Base-by-base conservation (phyloP, 495 filamentous ascomycete species). In the Thermothielavioides terrestris region DNA sequence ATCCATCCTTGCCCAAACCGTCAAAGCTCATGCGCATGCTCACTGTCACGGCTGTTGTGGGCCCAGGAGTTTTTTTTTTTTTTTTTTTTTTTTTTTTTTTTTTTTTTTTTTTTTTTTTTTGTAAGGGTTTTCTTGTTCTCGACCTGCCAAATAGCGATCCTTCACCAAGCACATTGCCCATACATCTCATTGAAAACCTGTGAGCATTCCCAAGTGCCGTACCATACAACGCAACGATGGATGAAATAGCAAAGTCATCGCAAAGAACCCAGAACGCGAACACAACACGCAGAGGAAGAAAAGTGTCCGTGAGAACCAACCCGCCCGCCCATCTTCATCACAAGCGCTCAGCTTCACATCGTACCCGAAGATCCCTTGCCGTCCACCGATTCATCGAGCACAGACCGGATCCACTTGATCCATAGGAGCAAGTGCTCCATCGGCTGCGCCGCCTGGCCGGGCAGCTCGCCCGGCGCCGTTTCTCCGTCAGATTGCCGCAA, bases 391-490 rank as follows among this genome's bases (percentile, higher is more conserved):
- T n/a, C n/a, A n/a, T 58, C 56, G 17, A 58, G 43, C 36, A 28
- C 36, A 17, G 47, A 18, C 34, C 49, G 56, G n/a, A 58, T 42
- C 56, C 53, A 55, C 1, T 35, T 26, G n/a, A 58, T 18, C 56
- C 55, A 58, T 15, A 37, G 15, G 12, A 60, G 20, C 4, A 63
- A 46, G 31, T 54, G 41, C 10, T 48, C 50, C 15, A 59, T 17
- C 0, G 34, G 38, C 18, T 54, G 55, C 6, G 20, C 22, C 15
- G 15, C 9, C 17, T 17, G 37, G 25, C 23, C 17, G 41, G 36
- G 17, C 17, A 3, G 27, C 11, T 12, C 22, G 17, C 14, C 17
- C 6, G 37, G 47, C 0, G n/a, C 23, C n/a, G n/a, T n/a, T 8
- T 34, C 14, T 10, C 46, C 46, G 2, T n/a, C 9, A 3, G 10